Conservation (phyloP, 1,284 basidiomycete genomes). For the Ceratobasidium sp. region DNA sequence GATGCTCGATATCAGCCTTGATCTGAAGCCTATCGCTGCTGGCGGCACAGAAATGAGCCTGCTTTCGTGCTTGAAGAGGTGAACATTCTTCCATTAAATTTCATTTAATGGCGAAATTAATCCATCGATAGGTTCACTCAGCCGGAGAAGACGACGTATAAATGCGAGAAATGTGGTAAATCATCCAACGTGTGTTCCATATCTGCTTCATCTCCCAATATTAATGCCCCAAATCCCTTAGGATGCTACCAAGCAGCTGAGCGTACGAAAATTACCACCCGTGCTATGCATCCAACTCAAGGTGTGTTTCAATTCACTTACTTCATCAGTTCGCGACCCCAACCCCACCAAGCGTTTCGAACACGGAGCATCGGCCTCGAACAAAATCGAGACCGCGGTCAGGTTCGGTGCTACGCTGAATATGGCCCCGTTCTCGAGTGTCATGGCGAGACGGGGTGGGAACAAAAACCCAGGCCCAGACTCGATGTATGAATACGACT, state of each 20-base stretch:
- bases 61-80: slow-evolving; percentile 79
- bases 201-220: slow-evolving; percentile 1
- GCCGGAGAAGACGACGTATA: slow-evolving; percentile 72
- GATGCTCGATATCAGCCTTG: slow-evolving; percentile 91
- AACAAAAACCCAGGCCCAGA: slow-evolving; percentile 64
- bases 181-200: slow-evolving; percentile 64
- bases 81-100: slow-evolving; percentile 48
- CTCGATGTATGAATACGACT: slow-evolving; percentile 87
- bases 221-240: slow-evolving; percentile 51
- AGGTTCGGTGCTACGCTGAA: slow-evolving; percentile 86
- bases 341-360: slow-evolving; percentile 80
- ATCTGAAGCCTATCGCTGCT: slow-evolving; percentile 71
- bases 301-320: slow-evolving; percentile 58
- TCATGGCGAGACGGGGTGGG: slow-evolving; percentile 53
- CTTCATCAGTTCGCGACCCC: slow-evolving; percentile 14
- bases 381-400: slow-evolving; percentile 88
- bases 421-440: slow-evolving; percentile 87
- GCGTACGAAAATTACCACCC: slow-evolving; percentile 85
- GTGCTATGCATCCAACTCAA: slow-evolving; percentile 97
- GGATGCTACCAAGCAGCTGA: slow-evolving; percentile 85
- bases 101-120: slow-evolving; percentile 37
- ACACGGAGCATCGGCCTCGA: slow-evolving; percentile 74
- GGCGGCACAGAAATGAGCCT: slow-evolving; percentile 58
- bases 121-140: slow-evolving; percentile 70
- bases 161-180: slow-evolving; percentile 77